Conservation (phyloP, 2,329 filamentous ascomycete species). For the Lecanicillium sp. region DNA sequence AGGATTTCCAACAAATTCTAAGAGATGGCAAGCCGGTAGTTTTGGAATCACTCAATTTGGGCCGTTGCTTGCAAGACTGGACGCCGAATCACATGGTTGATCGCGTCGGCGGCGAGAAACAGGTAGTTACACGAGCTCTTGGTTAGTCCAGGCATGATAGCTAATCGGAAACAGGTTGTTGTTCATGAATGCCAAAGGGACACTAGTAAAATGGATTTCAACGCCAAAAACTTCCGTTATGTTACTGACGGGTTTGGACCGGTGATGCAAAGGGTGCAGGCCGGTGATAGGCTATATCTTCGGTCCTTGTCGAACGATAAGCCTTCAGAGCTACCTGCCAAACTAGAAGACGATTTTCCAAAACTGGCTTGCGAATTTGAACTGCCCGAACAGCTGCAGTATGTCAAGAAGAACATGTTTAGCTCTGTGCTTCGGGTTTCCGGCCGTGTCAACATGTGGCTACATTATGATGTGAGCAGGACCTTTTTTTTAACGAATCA, state of each 20-base stretch:
- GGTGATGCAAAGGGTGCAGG: conserved; percentile 54
- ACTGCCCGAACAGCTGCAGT: conserved; percentile 52
- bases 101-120: conserved; percentile 50
- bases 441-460: conserved; percentile 76
- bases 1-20: conserved; percentile 54
- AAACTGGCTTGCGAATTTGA: conserved; percentile 59
- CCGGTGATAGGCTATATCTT: conserved; percentile 63
- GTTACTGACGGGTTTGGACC: conserved; percentile 56
- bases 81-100: conserved; percentile 57
- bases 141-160: not conserved
- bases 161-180: conserved; percentile 43
- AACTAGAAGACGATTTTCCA: conserved; percentile 64
- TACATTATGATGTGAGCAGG: conserved; percentile 70
- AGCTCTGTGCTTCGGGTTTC: conserved; percentile 75
- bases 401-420: conserved; percentile 56
- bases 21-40: conserved; percentile 46
- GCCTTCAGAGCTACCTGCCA: conserved; percentile 62
- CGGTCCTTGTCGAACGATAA: conserved; percentile 63
- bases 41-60: conserved; percentile 57
- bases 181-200: conserved; percentile 57
- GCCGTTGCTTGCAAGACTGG: conserved; percentile 60
- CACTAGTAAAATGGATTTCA: conserved; percentile 67
- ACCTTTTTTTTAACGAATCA: not conserved
- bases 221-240: conserved; percentile 75
- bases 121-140: conserved; percentile 32